Evolutionary conservation across 2,329 filamentous ascomycete species (phyloP), one percentile per base, ranked within the genome.

Genomic region (Cladosporium cucumerinum): DNA sequence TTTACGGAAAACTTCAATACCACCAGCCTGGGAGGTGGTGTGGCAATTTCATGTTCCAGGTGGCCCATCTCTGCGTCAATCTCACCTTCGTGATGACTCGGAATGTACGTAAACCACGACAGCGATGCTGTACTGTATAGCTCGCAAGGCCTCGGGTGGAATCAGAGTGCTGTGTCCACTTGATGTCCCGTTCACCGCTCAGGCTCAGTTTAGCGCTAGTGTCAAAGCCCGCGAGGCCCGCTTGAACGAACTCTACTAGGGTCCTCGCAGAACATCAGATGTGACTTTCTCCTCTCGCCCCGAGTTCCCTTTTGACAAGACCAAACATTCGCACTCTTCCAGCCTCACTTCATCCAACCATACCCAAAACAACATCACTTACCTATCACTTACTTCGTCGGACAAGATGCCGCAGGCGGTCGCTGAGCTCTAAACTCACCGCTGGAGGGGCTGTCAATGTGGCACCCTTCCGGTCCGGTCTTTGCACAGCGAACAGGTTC

Each of bases 351-450:
- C 60, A 26, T 18, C 10, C 51, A 32, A 51, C 28, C 26, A 23
- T 12, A 61, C 26, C 48, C 46, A 30, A 39, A 21, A 28, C 25
- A 43, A 34, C 28, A 48, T 23, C 11, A 26, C 36, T 39, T 26
- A 57, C 32, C 16, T 28, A 54, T 23, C 34, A 64, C 26, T 65
- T 12, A 65, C 63, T 65, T 65, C 63, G 63, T 65, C 63, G 58
- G 61, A 65, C 63, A 65, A 65, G 63, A 65, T 65, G 63, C 63
- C 57, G 32, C 63, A 61, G 63, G 63, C 63, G 48, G 34, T 65
- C 63, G 63, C 57, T 65, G 63, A 55, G 63, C 63, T 61, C 63
- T 65, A 65, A 59, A 65, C 61, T 59, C 60, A 64, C 62, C 62
- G 62, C 62, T 64, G 62, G 62, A 58, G 43, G 62, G 57, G 62